Base-by-base conservation (phyloP, 1,139 yeast species). In the Hyphopichia wangnamkhiaoensis region DNA sequence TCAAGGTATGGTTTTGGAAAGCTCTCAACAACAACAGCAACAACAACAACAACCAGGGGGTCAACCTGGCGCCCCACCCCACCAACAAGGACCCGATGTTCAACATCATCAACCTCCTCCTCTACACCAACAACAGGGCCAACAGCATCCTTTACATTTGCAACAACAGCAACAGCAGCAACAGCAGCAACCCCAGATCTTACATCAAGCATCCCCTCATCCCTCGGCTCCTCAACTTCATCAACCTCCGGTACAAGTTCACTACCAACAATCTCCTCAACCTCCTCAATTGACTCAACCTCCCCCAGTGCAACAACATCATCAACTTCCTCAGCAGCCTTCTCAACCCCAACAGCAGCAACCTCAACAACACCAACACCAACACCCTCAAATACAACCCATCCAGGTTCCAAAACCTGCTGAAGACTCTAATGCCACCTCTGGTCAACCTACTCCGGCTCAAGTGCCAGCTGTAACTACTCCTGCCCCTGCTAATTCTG, bases 1-100 rank as follows among this genome's bases (percentile, higher is more conserved):
- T 20, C 79, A 74, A 50, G 78, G 78, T 10, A 77, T 79, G 76
- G 78, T 79, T n/a, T 75, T 79, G 55, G 77, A 71, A 50, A 65
- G 72, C 44, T 63, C 62, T 14, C 71, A 65, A 43, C 69, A 61
- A n/a, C 68, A 58, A 31, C 63, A 49, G 27, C 56, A 46, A 14
- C 50, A 37, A 23, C 15, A 14, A n/a, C 52, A 44, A 19, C 46
- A 39, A 10, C 54, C 49, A 29, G 55, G 44, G n/a, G n/a, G n/a
- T 15, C 56, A 42, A 34, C 58, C 50, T 24, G 56, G 45, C 33
- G 70, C 64, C 42, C 53, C 60, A 8, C 55, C 59, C 1, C 63
- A 48, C 41, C 65, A 53, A 37, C 67, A 53, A 52, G 66, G 55
- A 37, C 28, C 28, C 13, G 14, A n/a, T 25, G 28, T 8, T 16